These are phyloP conservation scores for Apiospora rasikravindrae DNA, from an alignment of 2,329 filamentous ascomycete species.

Conservation along the genomic window DNA sequence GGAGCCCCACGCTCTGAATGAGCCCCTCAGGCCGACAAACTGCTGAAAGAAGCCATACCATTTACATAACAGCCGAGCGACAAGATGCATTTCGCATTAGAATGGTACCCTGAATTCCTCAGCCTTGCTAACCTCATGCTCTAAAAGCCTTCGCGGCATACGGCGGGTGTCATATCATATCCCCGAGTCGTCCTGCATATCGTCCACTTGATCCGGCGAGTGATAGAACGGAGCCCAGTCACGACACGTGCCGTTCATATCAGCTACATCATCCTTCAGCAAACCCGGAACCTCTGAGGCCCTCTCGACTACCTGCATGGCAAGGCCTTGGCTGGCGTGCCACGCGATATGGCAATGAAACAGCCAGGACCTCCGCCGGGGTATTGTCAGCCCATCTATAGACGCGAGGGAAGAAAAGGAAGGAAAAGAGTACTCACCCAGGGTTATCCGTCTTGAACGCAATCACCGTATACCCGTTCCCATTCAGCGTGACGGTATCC, in stretches of 20 bases:
- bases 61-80: too few relatives aligned
- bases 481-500: slow-evolving; percentile 49
- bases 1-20: background rate
- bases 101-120: too few relatives aligned
- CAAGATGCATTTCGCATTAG: too few relatives aligned
- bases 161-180: background rate
- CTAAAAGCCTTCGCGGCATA: too few relatives aligned
- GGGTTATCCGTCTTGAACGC: slow-evolving; percentile 56
- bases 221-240: background rate
- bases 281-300: background rate
- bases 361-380: slow-evolving; percentile 42
- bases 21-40: background rate
- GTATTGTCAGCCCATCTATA: background rate
- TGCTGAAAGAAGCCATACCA: background rate
- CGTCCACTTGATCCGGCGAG: background rate
- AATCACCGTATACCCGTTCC: slow-evolving; percentile 50
- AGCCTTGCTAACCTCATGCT: too few relatives aligned
- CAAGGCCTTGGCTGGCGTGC: slow-evolving; percentile 53
- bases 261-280: background rate
- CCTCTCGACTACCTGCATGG: slow-evolving; percentile 52
- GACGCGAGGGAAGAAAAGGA: background rate
- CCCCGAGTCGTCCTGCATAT: background rate
- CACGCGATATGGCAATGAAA: slow-evolving; percentile 44
- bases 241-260: background rate
- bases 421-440: slow-evolving; percentile 26